A percentile compares a stretch with the other conserved stretches of the same genome.
phyloP scores from a whole-genome alignment of 768 basidiomycete genomes.

The Leccinum disarticulatum region DNA sequence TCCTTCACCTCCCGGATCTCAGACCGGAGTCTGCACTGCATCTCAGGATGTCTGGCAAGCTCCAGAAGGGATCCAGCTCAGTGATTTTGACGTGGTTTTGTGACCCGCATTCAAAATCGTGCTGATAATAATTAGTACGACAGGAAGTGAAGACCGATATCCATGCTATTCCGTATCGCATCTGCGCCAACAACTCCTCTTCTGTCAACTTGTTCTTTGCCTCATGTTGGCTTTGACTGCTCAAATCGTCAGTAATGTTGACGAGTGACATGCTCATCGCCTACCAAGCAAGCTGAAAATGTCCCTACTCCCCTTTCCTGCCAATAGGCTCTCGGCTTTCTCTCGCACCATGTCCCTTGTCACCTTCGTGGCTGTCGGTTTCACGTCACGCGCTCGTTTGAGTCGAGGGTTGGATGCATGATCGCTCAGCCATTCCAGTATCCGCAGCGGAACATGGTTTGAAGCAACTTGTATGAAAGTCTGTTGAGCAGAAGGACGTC shows the following conservation, averaged over 20 bases:
- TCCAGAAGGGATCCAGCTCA: constrained; percentile 64
- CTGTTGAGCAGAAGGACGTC: constrained; percentile 14
- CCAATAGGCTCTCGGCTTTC: constrained; percentile 12
- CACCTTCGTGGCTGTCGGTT: background rate
- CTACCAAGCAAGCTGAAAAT: constrained; percentile 40
- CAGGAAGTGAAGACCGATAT: background rate
- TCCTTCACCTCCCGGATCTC: constrained; percentile 17
- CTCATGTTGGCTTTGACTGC: constrained; percentile 31
- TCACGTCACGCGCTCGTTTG: constrained; percentile 14
- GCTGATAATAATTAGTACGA: constrained; percentile 19
- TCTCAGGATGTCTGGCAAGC: constrained; percentile 53
- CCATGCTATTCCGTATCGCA: constrained; percentile 14
- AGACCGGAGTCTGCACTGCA: constrained; percentile 58
- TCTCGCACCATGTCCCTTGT: constrained; percentile 20
- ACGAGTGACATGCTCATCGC: background rate
- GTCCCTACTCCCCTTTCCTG: constrained; percentile 17
- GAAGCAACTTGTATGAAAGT: constrained; percentile 15
- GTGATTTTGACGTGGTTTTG: constrained; percentile 59
- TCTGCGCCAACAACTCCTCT: constrained; percentile 15
- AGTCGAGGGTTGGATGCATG: constrained; percentile 23
- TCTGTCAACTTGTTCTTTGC: constrained; percentile 25
- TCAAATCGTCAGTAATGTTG: background rate
- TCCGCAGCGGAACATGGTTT: constrained; percentile 12
- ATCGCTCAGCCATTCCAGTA: constrained; percentile 36
- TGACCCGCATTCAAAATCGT: constrained; percentile 52